Evolutionary conservation across 768 basidiomycete genomes (phyloP), one percentile per base, ranked within the genome.

Genomic region (Lenzites betulinus): DNA sequence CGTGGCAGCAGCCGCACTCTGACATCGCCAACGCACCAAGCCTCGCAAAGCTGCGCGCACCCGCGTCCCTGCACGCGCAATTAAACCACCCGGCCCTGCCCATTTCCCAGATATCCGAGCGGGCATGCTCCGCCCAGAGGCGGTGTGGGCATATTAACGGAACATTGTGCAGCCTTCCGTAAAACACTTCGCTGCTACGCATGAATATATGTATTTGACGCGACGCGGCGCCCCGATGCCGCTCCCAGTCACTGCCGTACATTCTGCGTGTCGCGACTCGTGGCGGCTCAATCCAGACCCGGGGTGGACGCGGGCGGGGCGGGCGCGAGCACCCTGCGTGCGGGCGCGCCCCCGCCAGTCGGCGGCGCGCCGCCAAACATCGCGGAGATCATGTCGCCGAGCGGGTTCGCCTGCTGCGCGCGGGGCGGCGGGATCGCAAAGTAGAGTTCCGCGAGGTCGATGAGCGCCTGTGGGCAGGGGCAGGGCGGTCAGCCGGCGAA

Each of bases 311-410:
- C 65, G 16, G 73, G 64, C 22, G 71, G 69, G 13, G 78, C 73
- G 38, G 83, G 83, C n/a, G 79, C 67, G 53, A 84, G 66, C n/a
- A 78, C 70, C 55, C 82, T 77, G 62, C 80, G 75, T 15, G 75
- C 62, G 3, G 77, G 72, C 51, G 67, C 54, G 7, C 63, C 38
- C 38, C 18, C 13, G 38, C 38, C 38, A 7, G 70, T 70, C 33
- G 78, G 72, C 11, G 78, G 66, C 1, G 82, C 82, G 7, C 92
- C 92, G 26, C 95, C 95, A 59, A 98, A 89, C 71, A 98, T 77
- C 5, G 88, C 87, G 5, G 93, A 92, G 74, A 98, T 76, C 81
- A 98, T 90, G 28, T 95, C 93, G 28, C 88, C 91, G 51, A 98
- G 74, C 6, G 95, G 89, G 70, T 96, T 96, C 7, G 79, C 85